These are phyloP conservation scores for Eimeria falciformis DNA, from an alignment of 169 alveolate genomes.

Conservation along the genomic window DNA sequence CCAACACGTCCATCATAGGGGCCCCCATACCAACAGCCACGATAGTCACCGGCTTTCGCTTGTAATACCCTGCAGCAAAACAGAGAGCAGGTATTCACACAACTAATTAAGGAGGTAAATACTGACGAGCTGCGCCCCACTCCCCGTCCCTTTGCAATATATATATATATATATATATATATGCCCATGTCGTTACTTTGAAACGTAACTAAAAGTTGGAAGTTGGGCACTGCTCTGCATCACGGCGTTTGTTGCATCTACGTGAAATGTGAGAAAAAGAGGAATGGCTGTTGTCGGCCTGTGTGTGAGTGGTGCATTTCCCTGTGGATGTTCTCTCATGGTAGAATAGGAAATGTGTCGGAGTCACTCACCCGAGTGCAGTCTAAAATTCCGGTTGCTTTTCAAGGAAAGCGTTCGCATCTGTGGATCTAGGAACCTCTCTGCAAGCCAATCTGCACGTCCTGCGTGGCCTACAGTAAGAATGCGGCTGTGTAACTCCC, in stretches of 20 bases:
- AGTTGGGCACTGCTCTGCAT: neutral
- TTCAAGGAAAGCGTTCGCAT: constrained; percentile 66
- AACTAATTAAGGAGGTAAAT: no score
- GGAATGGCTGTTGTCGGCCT: no score
- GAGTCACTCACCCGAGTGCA: constrained; percentile 72
- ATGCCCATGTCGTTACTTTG: no score
- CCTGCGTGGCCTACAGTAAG: constrained; percentile 77
- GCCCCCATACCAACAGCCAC: constrained; percentile 82
- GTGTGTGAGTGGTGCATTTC: no score
- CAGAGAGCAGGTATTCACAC: neutral
- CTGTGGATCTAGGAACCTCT: constrained; percentile 73
- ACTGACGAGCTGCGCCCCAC: no score
- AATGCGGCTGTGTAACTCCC: constrained; percentile 75
- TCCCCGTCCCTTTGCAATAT: no score
- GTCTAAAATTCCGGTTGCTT: constrained; percentile 71
- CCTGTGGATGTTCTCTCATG: no score
- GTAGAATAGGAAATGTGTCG: no score
- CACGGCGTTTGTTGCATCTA: no score
- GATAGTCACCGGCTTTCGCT: constrained; percentile 76
- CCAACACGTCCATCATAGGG: constrained; percentile 81
- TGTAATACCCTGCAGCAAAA: constrained; percentile 71
- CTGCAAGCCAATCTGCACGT: constrained; percentile 78
- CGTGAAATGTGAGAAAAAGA: no score
- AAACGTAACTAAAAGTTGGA: no score
- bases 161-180: no score